Conservation (phyloP, 1,284 basidiomycete genomes). For the Cystobasidium sp. region DNA sequence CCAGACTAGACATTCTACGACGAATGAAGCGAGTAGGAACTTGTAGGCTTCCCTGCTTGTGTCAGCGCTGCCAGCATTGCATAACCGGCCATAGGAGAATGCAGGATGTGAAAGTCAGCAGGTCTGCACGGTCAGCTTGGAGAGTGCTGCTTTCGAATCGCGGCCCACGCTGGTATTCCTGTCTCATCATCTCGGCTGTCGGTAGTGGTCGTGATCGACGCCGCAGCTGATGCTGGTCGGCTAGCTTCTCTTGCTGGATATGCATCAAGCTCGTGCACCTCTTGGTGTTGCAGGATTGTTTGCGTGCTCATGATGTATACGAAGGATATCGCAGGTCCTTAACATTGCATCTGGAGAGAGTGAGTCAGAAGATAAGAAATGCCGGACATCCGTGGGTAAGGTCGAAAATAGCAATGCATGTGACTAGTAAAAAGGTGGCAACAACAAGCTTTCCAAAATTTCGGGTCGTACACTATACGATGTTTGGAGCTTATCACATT, state of each 20-base stretch:
- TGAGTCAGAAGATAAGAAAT: no score
- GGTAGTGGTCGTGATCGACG: constrained; percentile 8
- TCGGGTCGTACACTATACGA: background rate
- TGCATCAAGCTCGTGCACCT: background rate
- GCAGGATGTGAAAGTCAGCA: background rate
- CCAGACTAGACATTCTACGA: constrained; percentile 36
- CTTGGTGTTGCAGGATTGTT: background rate
- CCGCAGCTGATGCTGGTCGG: background rate
- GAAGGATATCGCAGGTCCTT: background rate
- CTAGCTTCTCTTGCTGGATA: constrained; percentile 1
- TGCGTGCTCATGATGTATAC: background rate
- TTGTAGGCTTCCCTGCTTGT: constrained; percentile 34
- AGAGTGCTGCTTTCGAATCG: background rate
- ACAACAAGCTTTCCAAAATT: background rate
- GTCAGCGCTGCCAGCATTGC: constrained; percentile 1
- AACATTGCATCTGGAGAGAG: no score
- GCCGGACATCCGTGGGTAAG: no score
- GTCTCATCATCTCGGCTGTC: no score
- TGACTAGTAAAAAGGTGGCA: background rate
- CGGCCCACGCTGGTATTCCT: background rate
- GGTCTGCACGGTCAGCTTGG: background rate
- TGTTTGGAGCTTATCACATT: background rate
- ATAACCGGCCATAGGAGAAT: no score
- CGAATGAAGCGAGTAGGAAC: constrained; percentile 26
- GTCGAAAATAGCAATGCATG: no score